Base-by-base conservation (phyloP, 2,329 filamentous ascomycete species). In the Zymoseptoria pseudotritici region DNA sequence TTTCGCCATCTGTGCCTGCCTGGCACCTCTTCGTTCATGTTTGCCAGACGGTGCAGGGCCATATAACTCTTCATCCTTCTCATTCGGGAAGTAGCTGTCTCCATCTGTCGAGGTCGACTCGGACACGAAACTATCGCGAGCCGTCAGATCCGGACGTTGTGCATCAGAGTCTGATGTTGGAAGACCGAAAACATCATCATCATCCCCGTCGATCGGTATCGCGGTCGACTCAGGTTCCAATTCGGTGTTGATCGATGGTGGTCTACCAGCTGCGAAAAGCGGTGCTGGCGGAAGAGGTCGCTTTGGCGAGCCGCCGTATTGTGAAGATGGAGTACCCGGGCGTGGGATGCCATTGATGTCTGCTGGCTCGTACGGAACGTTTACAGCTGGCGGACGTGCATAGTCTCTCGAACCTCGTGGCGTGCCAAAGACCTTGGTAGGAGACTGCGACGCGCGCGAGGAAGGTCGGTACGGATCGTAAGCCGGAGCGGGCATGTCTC, bases 281-380 rank as follows among this genome's bases (percentile, higher is more conserved):
- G 94, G 94, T 29, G 91, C 90, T 0, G 91, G 91, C 2, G 94
- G 94, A 31, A 97, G 80, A 3, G 93, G 93, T 58, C 93, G 83
- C 66, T 91, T 85, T 10, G 92, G 90, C 71, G 91, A 95, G 3
- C 91, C 89, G 20, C 91, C 89, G 73, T 97, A 97, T 72, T 86
- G 83, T 2, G 91, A 93, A 0, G 91, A 91, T 1, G 93, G 91
- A 0, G 93, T 97, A 4, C 93, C 93, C 1, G 94, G 93, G 60
- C 94, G 80, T 6, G 94, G 92, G 63, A 85, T 92, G 54, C 94
- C 94, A 70, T 97, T 93, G 61, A 97, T 76, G 67, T 97, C 92
- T 21, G 87, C 82, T 0, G 91, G 90, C 74, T 97, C 94, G 74
- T 94, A 97, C 3, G 86, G 82, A 22, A 87, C 78, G 65, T 80